Evolutionary conservation across 139 green algal genomes (phyloP), one percentile per base, ranked within the genome.

Genomic region (Desmodesmus armatus): DNA sequence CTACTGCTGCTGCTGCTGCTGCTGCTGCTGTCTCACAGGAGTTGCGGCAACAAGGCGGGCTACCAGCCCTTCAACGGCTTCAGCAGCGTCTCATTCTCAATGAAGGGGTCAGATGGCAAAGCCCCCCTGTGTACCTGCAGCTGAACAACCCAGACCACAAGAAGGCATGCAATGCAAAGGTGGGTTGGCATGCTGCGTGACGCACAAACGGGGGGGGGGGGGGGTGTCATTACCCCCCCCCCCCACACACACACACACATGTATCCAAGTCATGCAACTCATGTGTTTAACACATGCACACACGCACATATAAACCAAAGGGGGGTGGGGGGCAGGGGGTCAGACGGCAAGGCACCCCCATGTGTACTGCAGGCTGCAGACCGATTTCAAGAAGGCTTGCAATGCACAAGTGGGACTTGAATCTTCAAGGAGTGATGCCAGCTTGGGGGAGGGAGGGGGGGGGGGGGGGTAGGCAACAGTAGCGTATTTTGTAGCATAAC

Each of bases 51-150:
- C 43, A 77, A 65, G 58, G 63, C 62, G 65, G 79, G 79, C 63
- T 85, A 44, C 79, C 39, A 85, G 62, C 79, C 79, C 43, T 85
- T 85, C 47, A 63, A 25, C n/a, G 79, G 79, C 47, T 40, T 43
- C 5, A 66, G 60, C 58, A 71, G 62, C 21, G 44, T 85, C 3
- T 62, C n/a, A 2, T 85, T 85, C 63, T 85, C 63, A 63, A 67
- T 85, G 31, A 49, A 51, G 25, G 62, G 43, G 7, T 76, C 58
- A 27, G 63, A 41, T 2, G 79, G 79, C 21, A n/a, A 31, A 4
- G 62, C 51, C 79, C 79, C 1, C 37, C 62, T 15, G n/a, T 85
- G 27, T 9, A 5, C 7, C 31, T 85, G 79, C 41, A 69, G 65
- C 62, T 85, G 27, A 49, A 40, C 44, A 85, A 76, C 63, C 65